Evolutionary conservation across 2,329 filamentous ascomycete species (phyloP), one percentile per base, ranked within the genome.

Genomic region (Lecanoromycetidae sp.): DNA sequence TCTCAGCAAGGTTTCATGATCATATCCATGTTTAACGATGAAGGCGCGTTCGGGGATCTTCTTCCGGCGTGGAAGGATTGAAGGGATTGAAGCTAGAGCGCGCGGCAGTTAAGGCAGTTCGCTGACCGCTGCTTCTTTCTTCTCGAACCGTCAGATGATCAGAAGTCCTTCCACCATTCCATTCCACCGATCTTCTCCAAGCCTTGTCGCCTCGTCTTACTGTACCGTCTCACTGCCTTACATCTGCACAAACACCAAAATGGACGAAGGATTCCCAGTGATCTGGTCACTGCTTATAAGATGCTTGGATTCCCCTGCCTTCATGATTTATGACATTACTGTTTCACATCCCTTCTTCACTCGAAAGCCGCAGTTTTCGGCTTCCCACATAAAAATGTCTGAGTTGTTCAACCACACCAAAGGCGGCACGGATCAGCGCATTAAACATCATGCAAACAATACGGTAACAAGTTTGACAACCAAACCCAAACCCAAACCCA

Each of bases 391-490:
- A n/a, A 7, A 5, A 33, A n/a, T 23, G 27, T 32, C 15, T 39
- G 34, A 39, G 34, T 39, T 41, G 34, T 33, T 27, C 36, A 23
- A 44, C 5, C 25, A 9, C 23, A 9, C 25, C 25, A n/a, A 13
- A 20, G 22, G 37, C 37, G 43, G 48, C 20, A 43, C 43, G 48
- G 48, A 44, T 44, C 48, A 50, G 33, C 48, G 44, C 48, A 50
- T 43, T 23, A 26, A 32, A 39, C 22, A 8, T 25, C 13, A 27
- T 47, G 44, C 37, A 47, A 41, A 47, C 44, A 47, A 23, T 22
- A 17, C 13, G 10, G 17, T 43, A 27, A 30, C 20, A 17, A n/a
- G 15, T 29, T 26, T 23, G 22, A 45, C 23, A 36, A 10, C 42
- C 27, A 9, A 12, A 26, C 42, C 27, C 42, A 27, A 30, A 5